Conservation (phyloP, 768 basidiomycete genomes). For the Lentinus tigrinus region DNA sequence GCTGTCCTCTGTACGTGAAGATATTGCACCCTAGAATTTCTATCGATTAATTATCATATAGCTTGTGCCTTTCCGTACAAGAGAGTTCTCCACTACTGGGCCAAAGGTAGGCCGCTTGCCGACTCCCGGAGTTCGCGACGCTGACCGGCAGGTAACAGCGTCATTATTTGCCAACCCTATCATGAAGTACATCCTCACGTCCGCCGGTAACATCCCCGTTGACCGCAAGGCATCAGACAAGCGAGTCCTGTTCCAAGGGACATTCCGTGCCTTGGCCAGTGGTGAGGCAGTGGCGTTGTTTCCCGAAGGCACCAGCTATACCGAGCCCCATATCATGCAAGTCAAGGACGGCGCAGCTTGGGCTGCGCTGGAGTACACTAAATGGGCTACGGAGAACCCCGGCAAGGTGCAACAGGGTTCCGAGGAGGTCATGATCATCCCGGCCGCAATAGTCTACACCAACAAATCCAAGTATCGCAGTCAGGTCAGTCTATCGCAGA, state of each 20-base stretch:
- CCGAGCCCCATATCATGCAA: conserved; percentile 89
- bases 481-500: conserved; percentile 50
- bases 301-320: conserved; percentile 92
- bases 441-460: conserved; percentile 89
- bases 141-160: conserved; percentile 38
- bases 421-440: conserved; percentile 65
- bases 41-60: conserved; percentile 7
- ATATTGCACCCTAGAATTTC: background rate
- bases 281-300: conserved; percentile 90
- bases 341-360: conserved; percentile 93
- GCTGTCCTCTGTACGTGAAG: conserved; percentile 67
- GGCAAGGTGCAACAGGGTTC: conserved; percentile 33
- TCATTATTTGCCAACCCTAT: conserved; percentile 80
- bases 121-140: conserved; percentile 8
- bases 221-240: conserved; percentile 94
- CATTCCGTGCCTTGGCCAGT: conserved; percentile 79
- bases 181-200: conserved; percentile 69
- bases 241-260: conserved; percentile 82
- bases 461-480: conserved; percentile 96
- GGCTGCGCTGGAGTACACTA: conserved; percentile 90
- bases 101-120: conserved; percentile 62
- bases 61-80: conserved; percentile 81
- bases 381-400: conserved; percentile 66
- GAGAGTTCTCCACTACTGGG: conserved; percentile 89
- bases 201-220: conserved; percentile 97